phyloP scores from a whole-genome alignment of 495 filamentous ascomycete genomes.

The Aspergillus olivimuriae region DNA sequence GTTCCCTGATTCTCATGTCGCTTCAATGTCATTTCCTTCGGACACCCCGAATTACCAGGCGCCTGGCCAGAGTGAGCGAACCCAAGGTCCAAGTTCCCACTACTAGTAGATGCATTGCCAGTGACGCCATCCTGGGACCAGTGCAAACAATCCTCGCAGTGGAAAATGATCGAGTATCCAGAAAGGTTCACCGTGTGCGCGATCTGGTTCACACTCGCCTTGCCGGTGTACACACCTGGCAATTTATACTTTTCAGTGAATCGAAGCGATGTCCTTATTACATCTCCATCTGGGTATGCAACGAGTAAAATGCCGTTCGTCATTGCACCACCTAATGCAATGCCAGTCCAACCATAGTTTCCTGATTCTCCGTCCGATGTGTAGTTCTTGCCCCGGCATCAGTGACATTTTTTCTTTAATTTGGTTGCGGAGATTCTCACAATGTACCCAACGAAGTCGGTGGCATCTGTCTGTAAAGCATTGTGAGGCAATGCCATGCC shows the following conservation, averaged over 20 bases:
- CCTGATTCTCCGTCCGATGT: slow-evolving; percentile 7
- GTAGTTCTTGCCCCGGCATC: too few relatives aligned
- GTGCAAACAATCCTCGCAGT: slow-evolving; percentile 55
- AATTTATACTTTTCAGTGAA: slow-evolving; percentile 48
- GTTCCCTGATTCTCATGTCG: slow-evolving; percentile 3
- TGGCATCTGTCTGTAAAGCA: slow-evolving; percentile 42
- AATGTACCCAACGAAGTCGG: slow-evolving; percentile 53
- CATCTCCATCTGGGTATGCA: slow-evolving; percentile 45
- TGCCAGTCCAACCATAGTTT: slow-evolving; percentile 48
- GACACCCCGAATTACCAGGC: not conserved
- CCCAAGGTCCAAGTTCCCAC: slow-evolving; percentile 23
- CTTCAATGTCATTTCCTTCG: not conserved
- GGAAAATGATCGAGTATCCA: slow-evolving; percentile 52
- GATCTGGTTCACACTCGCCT: slow-evolving; percentile 50
- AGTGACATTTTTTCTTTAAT: slow-evolving; percentile 12
- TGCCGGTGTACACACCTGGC: slow-evolving; percentile 52
- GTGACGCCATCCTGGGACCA: slow-evolving; percentile 48
- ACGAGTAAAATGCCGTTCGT: slow-evolving; percentile 51
- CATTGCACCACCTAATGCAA: slow-evolving; percentile 54
- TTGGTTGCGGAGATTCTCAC: slow-evolving; percentile 6
- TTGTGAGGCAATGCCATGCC: slow-evolving; percentile 51
- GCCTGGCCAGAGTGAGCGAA: slow-evolving; percentile 1
- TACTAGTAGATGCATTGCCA: slow-evolving; percentile 35
- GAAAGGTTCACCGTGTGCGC: slow-evolving; percentile 46
- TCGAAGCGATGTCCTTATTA: slow-evolving; percentile 49